These are phyloP conservation scores for Bryoerythrophyllum caledonicum DNA, from an alignment of 225 moss, liverwort and hornwort genomes.

Conservation along the genomic window DNA sequence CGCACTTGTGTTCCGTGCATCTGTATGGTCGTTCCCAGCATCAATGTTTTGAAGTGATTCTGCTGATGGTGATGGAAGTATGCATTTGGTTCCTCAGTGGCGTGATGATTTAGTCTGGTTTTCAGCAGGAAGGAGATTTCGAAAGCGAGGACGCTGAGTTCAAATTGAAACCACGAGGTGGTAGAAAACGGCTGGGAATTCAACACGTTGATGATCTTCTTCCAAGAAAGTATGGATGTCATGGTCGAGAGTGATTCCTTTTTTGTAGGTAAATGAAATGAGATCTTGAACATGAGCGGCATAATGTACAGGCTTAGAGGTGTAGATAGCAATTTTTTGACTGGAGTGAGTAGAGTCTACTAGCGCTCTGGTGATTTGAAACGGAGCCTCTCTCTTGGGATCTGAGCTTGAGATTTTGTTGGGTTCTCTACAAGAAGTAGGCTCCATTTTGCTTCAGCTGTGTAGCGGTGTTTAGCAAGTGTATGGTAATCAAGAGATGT, in stretches of 20 bases:
- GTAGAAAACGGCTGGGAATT: slow-evolving; percentile 43
- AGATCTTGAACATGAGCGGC: not conserved
- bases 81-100: not conserved
- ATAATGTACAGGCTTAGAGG: not conserved
- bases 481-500: not conserved
- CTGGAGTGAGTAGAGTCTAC: not conserved
- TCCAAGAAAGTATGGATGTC: slow-evolving; percentile 5
- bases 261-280: not conserved
- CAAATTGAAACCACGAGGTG: slow-evolving; percentile 37
- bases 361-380: not conserved
- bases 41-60: not conserved
- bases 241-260: not conserved
- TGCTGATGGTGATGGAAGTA: not conserved
- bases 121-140: slow-evolving; percentile 57
- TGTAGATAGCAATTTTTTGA: slow-evolving; percentile 15
- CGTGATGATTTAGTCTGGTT: not conserved
- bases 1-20: slow-evolving; percentile 30
- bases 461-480: not conserved
- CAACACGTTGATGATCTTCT: slow-evolving; percentile 47
- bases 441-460: not conserved
- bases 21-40: not conserved
- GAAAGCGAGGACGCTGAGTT: slow-evolving; percentile 35
- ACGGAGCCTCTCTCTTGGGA: not conserved
- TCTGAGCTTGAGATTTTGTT: not conserved
- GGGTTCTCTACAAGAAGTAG: not conserved